Base-by-base conservation (phyloP, 306 rosid species). In the Rosa rugosa region DNA sequence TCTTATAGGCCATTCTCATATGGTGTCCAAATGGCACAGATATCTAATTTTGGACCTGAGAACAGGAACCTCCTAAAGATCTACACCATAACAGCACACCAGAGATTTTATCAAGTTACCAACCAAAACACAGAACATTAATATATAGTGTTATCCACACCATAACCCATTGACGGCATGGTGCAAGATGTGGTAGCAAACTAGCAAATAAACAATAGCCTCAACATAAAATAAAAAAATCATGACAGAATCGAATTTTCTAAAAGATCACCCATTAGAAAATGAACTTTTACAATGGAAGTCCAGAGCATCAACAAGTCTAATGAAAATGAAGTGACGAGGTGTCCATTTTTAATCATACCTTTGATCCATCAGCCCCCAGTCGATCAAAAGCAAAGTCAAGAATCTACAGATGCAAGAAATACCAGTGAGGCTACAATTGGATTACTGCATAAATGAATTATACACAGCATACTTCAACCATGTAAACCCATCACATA, bases 301-400 rank as follows among this genome's bases (percentile, higher is more conserved):
- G 60, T 17, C 65, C 9, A 73, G 59, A 77, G 20, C 72, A 59
- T 25, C 65, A 71, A 50, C 17, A n/a, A 38, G 53, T 47, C 11
- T 68, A 40, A 36, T 17, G 62, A 14, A 81, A 60, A 41, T 40
- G n/a, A 51, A 71, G 64, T 65, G 31, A 51, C 45, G n/a, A 71
- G 66, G 5, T 36, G 54, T 66, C 84, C 78, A 64, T 67, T 57
- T 83, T 67, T 69, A 68, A 65, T 59, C 90, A 76, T 88, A 95
- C 98, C 99, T 81, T 80, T 67, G 96, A 82, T 80, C 89, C 98
- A 73, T 83, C 86, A 71, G 97, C 99, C 46, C 99, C 98, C 79
- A 95, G n/a, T 69, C 98, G 91, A 23, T 95, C 98, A 86, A 95
- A 91, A 69, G 66, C 99, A 47, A 95, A 95, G 91, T 95, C 99